Evolutionary conservation across 345 rosid species (phyloP).

Genomic region (Eutrema heterophyllum): DNA sequence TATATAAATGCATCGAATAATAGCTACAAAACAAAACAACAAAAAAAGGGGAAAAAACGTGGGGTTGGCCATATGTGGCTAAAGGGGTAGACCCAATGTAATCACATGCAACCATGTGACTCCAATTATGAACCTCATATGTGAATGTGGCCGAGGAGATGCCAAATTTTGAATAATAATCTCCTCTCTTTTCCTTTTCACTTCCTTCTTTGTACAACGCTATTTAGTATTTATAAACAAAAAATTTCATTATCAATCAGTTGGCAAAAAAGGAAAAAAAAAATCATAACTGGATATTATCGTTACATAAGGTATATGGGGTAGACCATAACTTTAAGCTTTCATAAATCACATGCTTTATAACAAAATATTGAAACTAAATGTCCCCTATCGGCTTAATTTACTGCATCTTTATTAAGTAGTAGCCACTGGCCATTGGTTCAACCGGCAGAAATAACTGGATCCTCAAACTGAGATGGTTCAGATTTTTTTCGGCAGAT

Average conservation of each 20-base stretch:
- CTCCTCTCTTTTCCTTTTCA: background rate
- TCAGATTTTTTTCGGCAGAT: too few species aligned
- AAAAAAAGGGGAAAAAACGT: constrained; percentile 12
- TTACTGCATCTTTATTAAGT: background rate
- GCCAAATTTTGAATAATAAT: constrained; percentile 17
- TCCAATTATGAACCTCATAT: constrained; percentile 34
- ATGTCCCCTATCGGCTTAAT: too few species aligned
- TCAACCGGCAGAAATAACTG: background rate
- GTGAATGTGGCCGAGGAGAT: constrained; percentile 22
- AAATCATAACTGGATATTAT: background rate
- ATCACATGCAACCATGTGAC: constrained; percentile 38
- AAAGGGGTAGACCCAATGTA: constrained; percentile 31
- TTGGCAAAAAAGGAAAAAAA: too few species aligned
- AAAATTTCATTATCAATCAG: background rate
- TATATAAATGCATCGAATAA: constrained; percentile 22
- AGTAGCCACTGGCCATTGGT: background rate
- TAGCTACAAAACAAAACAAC: constrained; percentile 25
- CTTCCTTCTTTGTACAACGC: background rate
- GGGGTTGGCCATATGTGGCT: constrained; percentile 36
- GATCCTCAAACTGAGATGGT: background rate
- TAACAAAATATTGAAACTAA: background rate
- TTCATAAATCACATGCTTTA: background rate
- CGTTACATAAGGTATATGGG: too few species aligned
- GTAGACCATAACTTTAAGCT: too few species aligned
- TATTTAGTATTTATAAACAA: background rate